Percentiles rank a stretch among this genome's conserved stretches.
These are phyloP conservation scores for Thecaphora thlaspeos DNA, from an alignment of 1,284 basidiomycete genomes.

Conservation along the genomic window DNA sequence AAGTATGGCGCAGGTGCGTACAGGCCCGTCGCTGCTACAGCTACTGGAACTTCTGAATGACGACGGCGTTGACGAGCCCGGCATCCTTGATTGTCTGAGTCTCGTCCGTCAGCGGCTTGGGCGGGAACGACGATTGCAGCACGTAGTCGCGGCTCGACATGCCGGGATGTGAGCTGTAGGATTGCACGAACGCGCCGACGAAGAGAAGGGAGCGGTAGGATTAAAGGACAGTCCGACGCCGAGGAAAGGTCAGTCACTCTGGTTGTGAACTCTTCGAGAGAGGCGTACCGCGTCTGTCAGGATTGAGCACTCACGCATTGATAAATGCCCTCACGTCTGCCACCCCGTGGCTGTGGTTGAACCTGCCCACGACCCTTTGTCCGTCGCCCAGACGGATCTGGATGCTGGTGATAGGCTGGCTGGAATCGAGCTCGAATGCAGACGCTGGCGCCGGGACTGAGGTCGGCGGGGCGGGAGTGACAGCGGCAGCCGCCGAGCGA, in stretches of 20 bases:
- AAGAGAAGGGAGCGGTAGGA: no score
- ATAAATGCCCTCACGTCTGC: conserved; percentile 82
- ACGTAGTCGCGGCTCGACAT: conserved; percentile 42
- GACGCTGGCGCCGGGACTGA: conserved; percentile 40
- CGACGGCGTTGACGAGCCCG: conserved; percentile 51
- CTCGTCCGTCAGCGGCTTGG: conserved; percentile 52
- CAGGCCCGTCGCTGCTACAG: no score
- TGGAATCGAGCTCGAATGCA: conserved; percentile 73
- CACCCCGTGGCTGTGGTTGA: conserved; percentile 90
- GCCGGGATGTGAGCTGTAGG: conserved; percentile 42
- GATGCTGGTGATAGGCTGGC: conserved; percentile 80
- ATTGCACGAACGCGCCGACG: no score
- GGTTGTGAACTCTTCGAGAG: no score
- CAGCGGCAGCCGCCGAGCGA: conserved; percentile 15
- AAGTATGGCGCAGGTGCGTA: not conserved
- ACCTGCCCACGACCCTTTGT: conserved; percentile 75
- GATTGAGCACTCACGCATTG: conserved; percentile 70
- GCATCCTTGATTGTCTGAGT: conserved; percentile 46
- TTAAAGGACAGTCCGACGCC: no score
- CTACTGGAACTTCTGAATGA: conserved; percentile 49
- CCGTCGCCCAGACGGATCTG: conserved; percentile 89
- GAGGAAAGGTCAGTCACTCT: no score
- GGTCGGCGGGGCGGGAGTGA: conserved; percentile 49
- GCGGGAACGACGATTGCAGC: conserved; percentile 53
- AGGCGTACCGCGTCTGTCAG: not conserved